Evolutionary conservation across 192 early-diverging fungal species (phyloP).

Genomic region (Coemansia sp.): DNA sequence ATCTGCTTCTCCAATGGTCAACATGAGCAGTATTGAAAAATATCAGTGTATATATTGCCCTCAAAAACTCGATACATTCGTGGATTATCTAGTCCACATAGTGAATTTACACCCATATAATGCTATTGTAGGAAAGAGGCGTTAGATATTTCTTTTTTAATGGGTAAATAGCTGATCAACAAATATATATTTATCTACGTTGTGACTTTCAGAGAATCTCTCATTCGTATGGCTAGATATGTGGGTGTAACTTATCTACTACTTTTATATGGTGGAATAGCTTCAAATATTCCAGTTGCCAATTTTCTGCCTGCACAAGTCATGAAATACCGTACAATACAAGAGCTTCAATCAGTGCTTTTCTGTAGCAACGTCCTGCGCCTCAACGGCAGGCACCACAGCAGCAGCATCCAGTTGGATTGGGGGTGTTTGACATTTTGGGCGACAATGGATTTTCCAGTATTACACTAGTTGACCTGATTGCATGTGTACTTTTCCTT

Average conservation of each 20-base stretch:
- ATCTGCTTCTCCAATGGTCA: neutral
- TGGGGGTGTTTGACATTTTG: too few species aligned
- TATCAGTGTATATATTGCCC: too few species aligned
- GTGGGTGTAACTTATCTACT: conserved; percentile 61
- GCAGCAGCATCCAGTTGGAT: too few species aligned
- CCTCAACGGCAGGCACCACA: too few species aligned
- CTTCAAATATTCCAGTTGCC: conserved; percentile 28
- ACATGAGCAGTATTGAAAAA: neutral
- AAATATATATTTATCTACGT: neutral
- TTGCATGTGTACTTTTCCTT: too few species aligned
- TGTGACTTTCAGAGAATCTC: conserved; percentile 53
- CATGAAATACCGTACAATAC: too few species aligned
- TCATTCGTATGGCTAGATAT: conserved; percentile 85
- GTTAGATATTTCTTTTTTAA: neutral
- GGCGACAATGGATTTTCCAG: too few species aligned
- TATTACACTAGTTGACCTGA: too few species aligned
- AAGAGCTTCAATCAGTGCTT: too few species aligned
- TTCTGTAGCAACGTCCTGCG: too few species aligned
- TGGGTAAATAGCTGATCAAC: neutral
- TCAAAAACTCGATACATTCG: conserved; percentile 15
- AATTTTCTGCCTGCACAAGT: too few species aligned
- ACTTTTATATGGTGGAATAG: conserved; percentile 83
- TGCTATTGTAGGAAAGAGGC: too few species aligned
- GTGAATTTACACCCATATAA: conserved; percentile 14
- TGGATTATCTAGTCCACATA: neutral